Conservation (phyloP, 495 filamentous ascomycete species). For the Parachaetomium inaequale region DNA sequence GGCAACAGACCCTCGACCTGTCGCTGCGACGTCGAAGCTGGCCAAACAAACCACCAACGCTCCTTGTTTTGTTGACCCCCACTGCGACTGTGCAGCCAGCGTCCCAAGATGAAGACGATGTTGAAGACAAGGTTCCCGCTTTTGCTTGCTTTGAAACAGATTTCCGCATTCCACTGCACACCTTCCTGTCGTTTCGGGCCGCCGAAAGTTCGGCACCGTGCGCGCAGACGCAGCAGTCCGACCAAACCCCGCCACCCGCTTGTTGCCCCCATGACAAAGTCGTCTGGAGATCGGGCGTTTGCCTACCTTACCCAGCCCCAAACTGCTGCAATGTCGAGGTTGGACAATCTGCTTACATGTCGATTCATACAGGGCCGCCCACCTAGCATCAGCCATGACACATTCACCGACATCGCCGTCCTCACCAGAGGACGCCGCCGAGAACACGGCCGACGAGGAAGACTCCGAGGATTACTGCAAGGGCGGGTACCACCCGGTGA, state of each 20-base stretch:
- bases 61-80: not conserved
- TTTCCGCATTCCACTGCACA: conserved; percentile 5
- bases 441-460: conserved; percentile 95
- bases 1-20: not conserved
- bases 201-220: conserved; percentile 37
- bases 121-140: conserved; percentile 54
- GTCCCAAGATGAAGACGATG: conserved; percentile 38
- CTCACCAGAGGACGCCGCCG: conserved; percentile 76
- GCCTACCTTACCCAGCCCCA: not conserved
- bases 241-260: conserved; percentile 29
- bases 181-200: not conserved
- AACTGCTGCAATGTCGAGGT: conserved; percentile 4
- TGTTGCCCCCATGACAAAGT: conserved; percentile 3
- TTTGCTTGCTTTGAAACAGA: conserved; percentile 23
- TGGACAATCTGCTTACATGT: conserved; percentile 25
- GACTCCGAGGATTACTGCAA: conserved; percentile 99
- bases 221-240: conserved; percentile 19
- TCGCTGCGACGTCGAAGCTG: conserved; percentile 5
- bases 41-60: conserved; percentile 16
- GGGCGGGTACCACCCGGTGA: conserved; percentile 93
- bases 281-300: not conserved
- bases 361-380: conserved; percentile 30
- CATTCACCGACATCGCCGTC: conserved; percentile 78
- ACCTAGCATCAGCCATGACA: conserved; percentile 43
- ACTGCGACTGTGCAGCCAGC: conserved; percentile 19